Evolutionary conservation across 176 grass and related monocot species (phyloP), one percentile per base, ranked within the genome.

Genomic region (Echinochloa phyllopogon): DNA sequence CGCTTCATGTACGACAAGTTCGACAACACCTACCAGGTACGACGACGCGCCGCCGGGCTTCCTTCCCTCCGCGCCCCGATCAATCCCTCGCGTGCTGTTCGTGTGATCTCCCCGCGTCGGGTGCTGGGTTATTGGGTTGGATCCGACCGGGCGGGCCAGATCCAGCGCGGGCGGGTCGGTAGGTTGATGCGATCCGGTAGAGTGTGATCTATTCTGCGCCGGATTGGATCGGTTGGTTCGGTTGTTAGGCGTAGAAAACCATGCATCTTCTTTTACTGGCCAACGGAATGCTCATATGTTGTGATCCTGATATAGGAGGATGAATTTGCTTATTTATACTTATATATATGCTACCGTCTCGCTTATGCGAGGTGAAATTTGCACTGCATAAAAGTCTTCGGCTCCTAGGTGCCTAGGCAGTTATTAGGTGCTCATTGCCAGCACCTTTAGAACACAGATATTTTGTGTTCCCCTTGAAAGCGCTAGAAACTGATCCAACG

Each of bases 1-100:
- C 84, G 94, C 44, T 96, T 96, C 89, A 96, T 96, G 94, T 96
- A 96, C 77, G 94, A 96, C 89, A 96, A 96, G 89, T 96, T 96
- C 87, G 94, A 96, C 81, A 96, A 96, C 89, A 91, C 89, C 68
- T 91, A 91, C 85, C 89, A 91, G 89, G 89, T 86, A 21, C 60
- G 79, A 6, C 17, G 33, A 5, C 14, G 39, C 6, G 10, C 10
- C 55, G 13, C 74, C 1, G 45, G 15, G 16, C 8, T 20, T 10
- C 17, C 51, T 73, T 10, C 66, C 6, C 48, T 4, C 39, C 21
- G 10, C 43, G 39, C n/a, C 37, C 24, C 47, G 23, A 11, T 21
- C 24, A 52, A 44, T 48, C 85, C 59, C 17, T 11, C 25, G 56
- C 3, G 6, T 63, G 81, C 27, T 48, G 57, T 10, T 69, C 18